phyloP scores from a whole-genome alignment of 2,329 filamentous ascomycete genomes.

The Microdochium bolleyi region DNA sequence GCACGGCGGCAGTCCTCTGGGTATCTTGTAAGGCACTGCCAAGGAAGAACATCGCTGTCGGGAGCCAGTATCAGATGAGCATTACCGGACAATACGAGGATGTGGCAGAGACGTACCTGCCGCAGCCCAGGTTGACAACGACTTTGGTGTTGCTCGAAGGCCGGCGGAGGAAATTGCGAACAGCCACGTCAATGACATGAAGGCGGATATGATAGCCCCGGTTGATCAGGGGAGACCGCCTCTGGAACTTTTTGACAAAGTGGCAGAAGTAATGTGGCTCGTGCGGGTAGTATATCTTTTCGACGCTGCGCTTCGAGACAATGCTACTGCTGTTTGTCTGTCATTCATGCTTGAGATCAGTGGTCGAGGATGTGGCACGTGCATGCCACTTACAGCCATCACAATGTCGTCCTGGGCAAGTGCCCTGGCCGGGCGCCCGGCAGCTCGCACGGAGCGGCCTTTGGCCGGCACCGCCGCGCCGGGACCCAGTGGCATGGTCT shows the following conservation, averaged over 20 bases:
- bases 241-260: conserved; percentile 78
- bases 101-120: conserved; percentile 58
- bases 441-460: background rate
- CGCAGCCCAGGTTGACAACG: conserved; percentile 79
- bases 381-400: conserved; percentile 35
- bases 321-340: conserved; percentile 89
- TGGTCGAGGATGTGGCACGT: background rate
- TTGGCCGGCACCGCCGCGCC: background rate
- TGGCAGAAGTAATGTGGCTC: conserved; percentile 80
- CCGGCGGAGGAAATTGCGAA: conserved; percentile 62
- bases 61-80: background rate
- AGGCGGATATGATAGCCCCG: conserved; percentile 83
- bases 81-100: background rate
- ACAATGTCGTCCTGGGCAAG: conserved; percentile 38
- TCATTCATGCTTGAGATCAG: background rate
- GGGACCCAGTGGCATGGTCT: background rate
- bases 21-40: conserved; percentile 69
- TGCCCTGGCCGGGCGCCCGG: background rate
- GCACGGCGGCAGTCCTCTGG: conserved; percentile 46
- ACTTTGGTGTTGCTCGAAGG: conserved; percentile 53
- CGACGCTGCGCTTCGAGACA: conserved; percentile 87
- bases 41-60: conserved; percentile 76
- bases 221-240: conserved; percentile 83
- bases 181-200: conserved; percentile 68
- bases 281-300: conserved; percentile 70